Evolutionary conservation across 768 basidiomycete genomes (phyloP).

Genomic region (Naganishia friedmannii): DNA sequence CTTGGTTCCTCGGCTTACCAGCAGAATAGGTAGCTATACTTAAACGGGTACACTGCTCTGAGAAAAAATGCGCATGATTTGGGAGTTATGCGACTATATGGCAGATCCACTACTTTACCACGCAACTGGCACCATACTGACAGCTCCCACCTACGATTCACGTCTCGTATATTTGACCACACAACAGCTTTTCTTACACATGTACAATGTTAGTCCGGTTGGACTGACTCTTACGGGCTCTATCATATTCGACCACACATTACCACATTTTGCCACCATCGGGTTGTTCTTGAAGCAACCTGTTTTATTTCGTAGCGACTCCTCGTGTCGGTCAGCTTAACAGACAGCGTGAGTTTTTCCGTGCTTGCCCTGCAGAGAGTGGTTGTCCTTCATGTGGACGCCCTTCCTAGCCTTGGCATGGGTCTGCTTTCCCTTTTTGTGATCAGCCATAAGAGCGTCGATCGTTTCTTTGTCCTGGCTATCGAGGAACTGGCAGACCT

Average conservation of each 20-base stretch:
- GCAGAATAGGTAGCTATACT: too few species aligned
- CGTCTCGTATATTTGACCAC: not conserved
- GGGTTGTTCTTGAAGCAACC: not conserved
- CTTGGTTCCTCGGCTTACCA: too few species aligned
- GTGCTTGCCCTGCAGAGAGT: constrained; percentile 50
- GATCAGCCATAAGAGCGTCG: constrained; percentile 20
- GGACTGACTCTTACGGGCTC: too few species aligned
- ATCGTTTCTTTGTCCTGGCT: constrained; percentile 30
- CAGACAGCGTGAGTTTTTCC: constrained; percentile 51
- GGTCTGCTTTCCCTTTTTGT: constrained; percentile 19
- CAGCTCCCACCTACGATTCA: too few species aligned
- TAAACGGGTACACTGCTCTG: too few species aligned
- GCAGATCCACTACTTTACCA: too few species aligned
- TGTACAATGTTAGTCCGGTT: not conserved
- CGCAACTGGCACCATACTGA: too few species aligned
- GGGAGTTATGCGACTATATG: too few species aligned
- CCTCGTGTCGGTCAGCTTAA: constrained; percentile 17
- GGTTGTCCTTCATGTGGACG: constrained; percentile 39
- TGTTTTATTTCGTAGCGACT: too few species aligned
- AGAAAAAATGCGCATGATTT: too few species aligned
- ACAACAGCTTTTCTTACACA: not conserved
- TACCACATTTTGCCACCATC: not conserved
- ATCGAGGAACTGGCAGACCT: constrained; percentile 34
- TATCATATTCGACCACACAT: not conserved
- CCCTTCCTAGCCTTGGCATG: constrained; percentile 21